These are phyloP conservation scores for Crithidia mellificae DNA, from an alignment of 208 protist genomes.

Conservation along the genomic window DNA sequence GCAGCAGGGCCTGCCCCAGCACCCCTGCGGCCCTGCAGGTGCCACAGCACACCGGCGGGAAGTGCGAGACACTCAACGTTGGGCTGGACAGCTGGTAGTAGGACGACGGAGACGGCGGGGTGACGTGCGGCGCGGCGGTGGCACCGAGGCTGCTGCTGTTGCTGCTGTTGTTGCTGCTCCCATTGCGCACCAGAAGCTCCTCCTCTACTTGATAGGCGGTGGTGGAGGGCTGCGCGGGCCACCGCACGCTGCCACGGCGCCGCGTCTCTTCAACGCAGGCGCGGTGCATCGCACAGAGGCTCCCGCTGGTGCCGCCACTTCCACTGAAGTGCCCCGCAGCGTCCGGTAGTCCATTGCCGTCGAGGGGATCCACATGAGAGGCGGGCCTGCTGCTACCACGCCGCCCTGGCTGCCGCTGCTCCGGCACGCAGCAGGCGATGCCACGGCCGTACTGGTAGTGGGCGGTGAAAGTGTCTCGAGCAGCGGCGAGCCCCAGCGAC, in stretches of 20 bases:
- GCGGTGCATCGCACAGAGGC: constrained; percentile 12
- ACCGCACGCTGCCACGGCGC: background rate
- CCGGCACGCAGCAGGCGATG: constrained; percentile 56
- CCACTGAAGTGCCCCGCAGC: background rate
- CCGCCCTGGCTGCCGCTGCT: constrained; percentile 13
- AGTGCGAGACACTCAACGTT: background rate
- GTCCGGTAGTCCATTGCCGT: background rate
- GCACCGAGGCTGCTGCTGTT: background rate
- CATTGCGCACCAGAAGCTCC: too few species aligned
- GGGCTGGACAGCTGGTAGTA: background rate
- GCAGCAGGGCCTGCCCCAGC: constrained; percentile 56
- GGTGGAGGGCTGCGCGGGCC: background rate
- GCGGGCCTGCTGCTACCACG: background rate
- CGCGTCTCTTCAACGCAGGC: background rate
- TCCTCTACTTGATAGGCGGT: constrained; percentile 1
- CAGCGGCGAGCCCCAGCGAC: constrained; percentile 40
- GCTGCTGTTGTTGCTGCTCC: background rate
- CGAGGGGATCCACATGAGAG: background rate
- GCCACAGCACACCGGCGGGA: constrained; percentile 54
- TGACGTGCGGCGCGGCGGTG: background rate
- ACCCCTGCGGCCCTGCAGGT: constrained; percentile 36
- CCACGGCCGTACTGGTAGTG: constrained; percentile 67
- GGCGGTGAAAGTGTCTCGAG: constrained; percentile 37
- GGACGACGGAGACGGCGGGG: background rate
- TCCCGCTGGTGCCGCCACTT: background rate